A percentile compares a stretch with the other conserved stretches of the same genome.
phyloP scores from a whole-genome alignment of 2,329 filamentous ascomycete species.

The Pseudogymnoascus sp. region DNA sequence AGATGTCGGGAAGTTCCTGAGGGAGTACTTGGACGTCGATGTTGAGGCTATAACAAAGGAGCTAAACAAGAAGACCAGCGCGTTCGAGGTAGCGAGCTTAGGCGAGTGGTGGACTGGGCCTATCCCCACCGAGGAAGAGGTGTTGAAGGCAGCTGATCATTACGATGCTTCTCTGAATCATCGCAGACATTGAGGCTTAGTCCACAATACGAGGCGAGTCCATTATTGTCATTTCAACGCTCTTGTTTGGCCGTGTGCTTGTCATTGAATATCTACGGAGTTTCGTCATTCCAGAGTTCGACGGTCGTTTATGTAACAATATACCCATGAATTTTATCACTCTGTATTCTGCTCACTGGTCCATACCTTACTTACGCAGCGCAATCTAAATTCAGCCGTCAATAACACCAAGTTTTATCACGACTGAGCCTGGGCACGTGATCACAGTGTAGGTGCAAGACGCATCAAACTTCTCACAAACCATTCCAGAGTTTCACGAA shows the following conservation, averaged over 20 bases:
- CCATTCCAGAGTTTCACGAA: constrained; percentile 5
- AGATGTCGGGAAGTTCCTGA: constrained; percentile 76
- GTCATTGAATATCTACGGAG: background rate
- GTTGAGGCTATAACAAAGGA: constrained; percentile 69
- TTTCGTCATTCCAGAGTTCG: background rate
- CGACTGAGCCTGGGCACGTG: background rate
- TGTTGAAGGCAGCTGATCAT: background rate
- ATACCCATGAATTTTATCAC: constrained; percentile 1
- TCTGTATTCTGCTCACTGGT: background rate
- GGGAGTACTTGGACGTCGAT: constrained; percentile 70
- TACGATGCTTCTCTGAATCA: background rate
- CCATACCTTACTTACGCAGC: background rate
- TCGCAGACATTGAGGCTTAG: background rate
- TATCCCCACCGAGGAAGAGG: constrained; percentile 19
- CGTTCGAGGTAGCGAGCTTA: constrained; percentile 13
- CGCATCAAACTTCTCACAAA: constrained; percentile 3
- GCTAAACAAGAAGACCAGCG: constrained; percentile 34
- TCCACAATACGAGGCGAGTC: background rate
- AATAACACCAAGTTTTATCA: background rate
- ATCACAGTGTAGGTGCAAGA: background rate
- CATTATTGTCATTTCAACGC: background rate
- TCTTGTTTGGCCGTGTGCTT: background rate
- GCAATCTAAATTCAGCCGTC: background rate
- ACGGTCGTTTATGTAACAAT: background rate
- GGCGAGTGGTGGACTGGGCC: constrained; percentile 19